These are phyloP conservation scores for Citrullus colocynthis DNA, from an alignment of 306 rosid genomes.

Conservation along the genomic window DNA sequence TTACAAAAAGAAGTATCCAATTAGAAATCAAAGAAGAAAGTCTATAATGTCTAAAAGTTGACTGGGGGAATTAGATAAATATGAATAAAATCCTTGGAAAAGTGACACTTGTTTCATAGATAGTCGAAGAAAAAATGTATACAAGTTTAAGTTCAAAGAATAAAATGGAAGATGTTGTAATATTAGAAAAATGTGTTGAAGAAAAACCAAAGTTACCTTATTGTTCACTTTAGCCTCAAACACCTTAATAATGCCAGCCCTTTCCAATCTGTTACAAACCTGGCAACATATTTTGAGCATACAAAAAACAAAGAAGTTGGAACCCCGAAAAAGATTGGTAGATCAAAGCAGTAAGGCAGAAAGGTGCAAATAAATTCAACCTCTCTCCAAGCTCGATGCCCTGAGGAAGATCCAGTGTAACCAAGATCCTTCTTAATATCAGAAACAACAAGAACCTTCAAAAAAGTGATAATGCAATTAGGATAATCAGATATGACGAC, in stretches of 20 bases:
- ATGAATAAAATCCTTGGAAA: not conserved
- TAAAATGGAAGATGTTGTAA: not conserved
- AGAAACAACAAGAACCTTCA: slow-evolving; percentile 72
- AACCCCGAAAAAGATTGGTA: not conserved
- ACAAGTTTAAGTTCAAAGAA: not conserved
- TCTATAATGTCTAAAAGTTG: not conserved
- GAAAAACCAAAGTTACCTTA: slow-evolving; percentile 33
- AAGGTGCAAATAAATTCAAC: slow-evolving; percentile 20
- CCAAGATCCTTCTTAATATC: slow-evolving; percentile 79
- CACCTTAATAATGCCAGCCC: slow-evolving; percentile 39
- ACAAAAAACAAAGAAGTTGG: slow-evolving; percentile 8
- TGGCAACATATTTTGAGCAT: slow-evolving; percentile 18
- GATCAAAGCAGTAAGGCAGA: not conserved
- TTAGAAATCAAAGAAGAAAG: too few species aligned
- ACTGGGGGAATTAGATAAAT: not conserved
- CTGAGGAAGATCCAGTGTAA: slow-evolving; percentile 39
- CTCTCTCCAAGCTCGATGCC: slow-evolving; percentile 65
- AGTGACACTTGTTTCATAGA: not conserved
- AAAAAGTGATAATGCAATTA: slow-evolving; percentile 16
- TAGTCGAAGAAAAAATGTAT: not conserved
- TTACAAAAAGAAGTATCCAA: too few species aligned
- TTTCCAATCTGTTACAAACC: slow-evolving; percentile 54
- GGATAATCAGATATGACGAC: not conserved
- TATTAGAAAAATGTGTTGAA: not conserved
- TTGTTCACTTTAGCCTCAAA: slow-evolving; percentile 80